Evolutionary conservation across 352 stramenopile species (phyloP).

Genomic region (Globisporangium camurandrum): DNA sequence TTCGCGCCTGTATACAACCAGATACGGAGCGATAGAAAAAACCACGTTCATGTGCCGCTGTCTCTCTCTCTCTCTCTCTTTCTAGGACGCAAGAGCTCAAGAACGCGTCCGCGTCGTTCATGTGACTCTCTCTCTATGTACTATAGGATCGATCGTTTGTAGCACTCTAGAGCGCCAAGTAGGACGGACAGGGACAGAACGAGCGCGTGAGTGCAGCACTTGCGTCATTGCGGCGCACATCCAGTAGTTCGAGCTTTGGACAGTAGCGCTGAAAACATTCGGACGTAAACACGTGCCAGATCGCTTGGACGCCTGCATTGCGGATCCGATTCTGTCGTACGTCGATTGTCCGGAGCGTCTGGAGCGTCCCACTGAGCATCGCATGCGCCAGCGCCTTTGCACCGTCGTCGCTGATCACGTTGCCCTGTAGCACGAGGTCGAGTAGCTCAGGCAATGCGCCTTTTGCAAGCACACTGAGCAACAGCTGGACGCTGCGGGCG

Average conservation of each 20-base stretch:
- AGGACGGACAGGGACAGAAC: slow-evolving; percentile 44
- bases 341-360: slow-evolving; percentile 33
- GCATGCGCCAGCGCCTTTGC: slow-evolving; percentile 47
- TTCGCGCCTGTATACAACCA: neutral
- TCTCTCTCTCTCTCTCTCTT: too few relatives aligned
- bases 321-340: slow-evolving; percentile 60
- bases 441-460: slow-evolving; percentile 41
- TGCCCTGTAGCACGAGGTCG: slow-evolving; percentile 45
- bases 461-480: slow-evolving; percentile 41
- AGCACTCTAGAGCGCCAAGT: slow-evolving; percentile 38
- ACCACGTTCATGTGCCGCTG: too few relatives aligned
- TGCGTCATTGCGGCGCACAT: slow-evolving; percentile 57
- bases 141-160: too few relatives aligned
- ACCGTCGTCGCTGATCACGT: slow-evolving; percentile 50
- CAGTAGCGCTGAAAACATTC: slow-evolving; percentile 40
- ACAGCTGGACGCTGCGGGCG: slow-evolving; percentile 21
- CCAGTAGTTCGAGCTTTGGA: slow-evolving; percentile 50
- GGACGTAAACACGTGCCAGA: slow-evolving; percentile 67
- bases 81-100: slow-evolving; percentile 61
- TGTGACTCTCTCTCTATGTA: slow-evolving; percentile 17
- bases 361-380: slow-evolving; percentile 42
- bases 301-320: slow-evolving; percentile 42
- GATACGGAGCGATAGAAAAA: neutral
- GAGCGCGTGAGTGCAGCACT: slow-evolving; percentile 37
- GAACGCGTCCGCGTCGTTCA: slow-evolving; percentile 56